Evolutionary conservation across 441 rosid genomes (phyloP).

Genomic region (Aleurites moluccanus): DNA sequence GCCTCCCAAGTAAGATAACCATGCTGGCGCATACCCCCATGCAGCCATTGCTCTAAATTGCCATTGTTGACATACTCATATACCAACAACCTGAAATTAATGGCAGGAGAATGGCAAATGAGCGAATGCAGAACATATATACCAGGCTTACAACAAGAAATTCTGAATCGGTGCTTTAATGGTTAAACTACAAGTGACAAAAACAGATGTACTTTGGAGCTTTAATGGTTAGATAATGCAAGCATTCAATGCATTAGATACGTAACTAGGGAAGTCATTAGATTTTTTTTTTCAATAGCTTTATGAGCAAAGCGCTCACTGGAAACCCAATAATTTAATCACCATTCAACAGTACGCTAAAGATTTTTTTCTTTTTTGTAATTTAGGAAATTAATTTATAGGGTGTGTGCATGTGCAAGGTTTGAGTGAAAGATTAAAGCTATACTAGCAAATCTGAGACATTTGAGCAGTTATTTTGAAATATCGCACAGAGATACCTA

Average conservation of each 20-base stretch:
- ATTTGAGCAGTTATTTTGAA: constrained; percentile 9
- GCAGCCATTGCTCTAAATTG: constrained; percentile 97
- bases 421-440: not conserved
- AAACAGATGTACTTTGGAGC: not conserved
- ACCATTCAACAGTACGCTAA: not conserved
- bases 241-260: not conserved
- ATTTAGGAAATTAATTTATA: not conserved
- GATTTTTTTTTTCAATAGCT: not conserved
- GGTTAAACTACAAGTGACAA: not conserved
- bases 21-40: constrained; percentile 70
- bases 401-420: too few species aligned
- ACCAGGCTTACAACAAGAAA: not conserved
- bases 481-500: constrained; percentile 9
- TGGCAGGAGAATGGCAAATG: constrained; percentile 3
- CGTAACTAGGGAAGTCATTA: not conserved
- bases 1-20: constrained; percentile 96
- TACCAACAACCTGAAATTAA: constrained; percentile 63
- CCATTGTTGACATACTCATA: constrained; percentile 96
- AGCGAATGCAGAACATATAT: not conserved
- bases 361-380: not conserved
- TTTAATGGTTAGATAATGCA: not conserved
- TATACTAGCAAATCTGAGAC: not conserved
- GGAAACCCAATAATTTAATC: not conserved
- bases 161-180: not conserved
- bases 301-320: not conserved